A percentile compares a stretch with the other conserved stretches of the same genome.
phyloP scores from a whole-genome alignment of 257 asterid species.

The Solanum piurae region DNA sequence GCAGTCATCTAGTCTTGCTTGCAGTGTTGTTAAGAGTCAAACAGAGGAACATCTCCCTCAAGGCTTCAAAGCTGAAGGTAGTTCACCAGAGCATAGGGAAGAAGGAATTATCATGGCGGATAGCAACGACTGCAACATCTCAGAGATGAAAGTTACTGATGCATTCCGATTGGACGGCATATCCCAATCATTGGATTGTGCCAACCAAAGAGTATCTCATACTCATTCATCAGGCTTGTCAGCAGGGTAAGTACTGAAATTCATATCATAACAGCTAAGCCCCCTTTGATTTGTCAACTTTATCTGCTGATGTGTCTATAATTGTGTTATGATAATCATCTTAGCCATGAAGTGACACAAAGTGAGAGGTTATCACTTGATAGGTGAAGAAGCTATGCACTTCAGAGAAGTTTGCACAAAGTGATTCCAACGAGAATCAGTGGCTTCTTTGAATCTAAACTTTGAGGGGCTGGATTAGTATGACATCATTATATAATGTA shows the following conservation, averaged over 20 bases:
- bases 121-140: background rate
- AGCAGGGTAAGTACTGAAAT: conserved; percentile 18
- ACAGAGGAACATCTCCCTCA: conserved; percentile 11
- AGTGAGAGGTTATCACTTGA: background rate
- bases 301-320: background rate
- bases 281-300: background rate
- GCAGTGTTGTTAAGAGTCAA: conserved; percentile 18
- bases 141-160: conserved; percentile 27
- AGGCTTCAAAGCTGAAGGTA: conserved; percentile 15
- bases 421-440: background rate
- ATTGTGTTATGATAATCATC: background rate
- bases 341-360: background rate
- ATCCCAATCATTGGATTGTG: background rate
- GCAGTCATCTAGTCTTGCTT: conserved; percentile 25
- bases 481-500: background rate
- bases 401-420: background rate
- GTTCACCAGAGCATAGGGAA: conserved; percentile 9
- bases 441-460: background rate
- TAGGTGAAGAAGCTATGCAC: background rate
- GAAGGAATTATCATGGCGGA: conserved; percentile 16
- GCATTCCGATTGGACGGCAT: conserved; percentile 1
- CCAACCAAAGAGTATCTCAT: background rate
- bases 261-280: background rate
- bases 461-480: background rate
- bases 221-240: conserved; percentile 12